Evolutionary conservation across 768 basidiomycete genomes (phyloP).

Genomic region (Panellus pusillus): DNA sequence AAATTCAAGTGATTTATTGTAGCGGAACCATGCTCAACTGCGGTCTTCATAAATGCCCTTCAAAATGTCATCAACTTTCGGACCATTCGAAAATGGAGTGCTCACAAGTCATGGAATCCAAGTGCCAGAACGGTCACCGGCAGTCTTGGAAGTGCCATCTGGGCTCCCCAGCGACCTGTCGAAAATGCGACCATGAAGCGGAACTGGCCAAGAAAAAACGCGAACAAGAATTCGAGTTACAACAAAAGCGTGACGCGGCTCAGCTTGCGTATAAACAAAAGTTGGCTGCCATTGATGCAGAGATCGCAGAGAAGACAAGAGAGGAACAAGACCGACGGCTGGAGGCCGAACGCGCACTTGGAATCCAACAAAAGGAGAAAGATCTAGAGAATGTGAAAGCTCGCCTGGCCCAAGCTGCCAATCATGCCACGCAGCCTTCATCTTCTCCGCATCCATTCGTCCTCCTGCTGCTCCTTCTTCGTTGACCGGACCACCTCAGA

Average conservation of each 20-base stretch:
- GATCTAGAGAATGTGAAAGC: slow-evolving; percentile 41
- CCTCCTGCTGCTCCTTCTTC: not conserved
- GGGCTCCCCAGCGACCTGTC: slow-evolving; percentile 31
- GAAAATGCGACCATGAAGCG: slow-evolving; percentile 36
- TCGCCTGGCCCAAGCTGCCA: not conserved
- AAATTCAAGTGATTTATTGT: not conserved
- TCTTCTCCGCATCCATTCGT: not conserved
- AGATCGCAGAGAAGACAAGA: slow-evolving; percentile 31
- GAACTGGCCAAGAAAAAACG: slow-evolving; percentile 37
- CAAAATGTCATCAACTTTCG: slow-evolving; percentile 57
- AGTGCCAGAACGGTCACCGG: slow-evolving; percentile 48
- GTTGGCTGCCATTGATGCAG: slow-evolving; percentile 38
- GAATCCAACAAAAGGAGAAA: slow-evolving; percentile 40
- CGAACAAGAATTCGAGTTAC: slow-evolving; percentile 32
- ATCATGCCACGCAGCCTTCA: not conserved
- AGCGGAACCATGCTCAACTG: slow-evolving; percentile 54
- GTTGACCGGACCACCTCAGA: not conserved
- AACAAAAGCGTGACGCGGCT: slow-evolving; percentile 39
- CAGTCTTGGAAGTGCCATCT: slow-evolving; percentile 42
- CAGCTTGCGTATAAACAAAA: slow-evolving; percentile 33
- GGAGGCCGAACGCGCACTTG: slow-evolving; percentile 34
- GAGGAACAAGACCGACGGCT: slow-evolving; percentile 36
- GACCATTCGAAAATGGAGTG: slow-evolving; percentile 60
- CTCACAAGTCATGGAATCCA: slow-evolving; percentile 30
- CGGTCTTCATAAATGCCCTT: slow-evolving; percentile 53